A percentile compares a stretch with the other conserved stretches of the same genome.
These are phyloP conservation scores for Candida ovalis DNA, from an alignment of 805 yeast genomes.

Conservation along the genomic window DNA sequence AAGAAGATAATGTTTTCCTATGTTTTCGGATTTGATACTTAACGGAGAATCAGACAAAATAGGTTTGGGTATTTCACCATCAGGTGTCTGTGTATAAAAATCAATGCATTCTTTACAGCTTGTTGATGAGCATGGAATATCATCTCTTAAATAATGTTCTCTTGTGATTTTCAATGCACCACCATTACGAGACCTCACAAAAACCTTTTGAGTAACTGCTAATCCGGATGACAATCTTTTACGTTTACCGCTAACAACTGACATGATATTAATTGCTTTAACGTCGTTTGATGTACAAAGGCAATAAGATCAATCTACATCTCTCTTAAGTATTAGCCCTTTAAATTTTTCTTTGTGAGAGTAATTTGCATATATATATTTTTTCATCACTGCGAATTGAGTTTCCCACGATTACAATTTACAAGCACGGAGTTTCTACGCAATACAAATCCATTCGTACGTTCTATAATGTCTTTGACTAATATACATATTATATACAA, in stretches of 20 bases:
- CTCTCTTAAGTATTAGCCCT: too few species aligned
- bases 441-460: too few species aligned
- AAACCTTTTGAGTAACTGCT: slow-evolving; percentile 81
- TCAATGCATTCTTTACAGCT: slow-evolving; percentile 61
- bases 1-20: slow-evolving; percentile 76
- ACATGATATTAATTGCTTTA: slow-evolving; percentile 6
- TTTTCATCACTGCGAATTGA: background rate
- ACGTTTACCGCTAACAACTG: slow-evolving; percentile 24
- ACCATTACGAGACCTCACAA: slow-evolving; percentile 86
- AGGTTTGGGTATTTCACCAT: slow-evolving; percentile 62
- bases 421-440: too few species aligned
- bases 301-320: too few species aligned
- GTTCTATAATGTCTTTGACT: background rate
- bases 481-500: background rate
- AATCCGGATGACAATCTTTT: slow-evolving; percentile 49
- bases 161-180: slow-evolving; percentile 87
- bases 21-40: slow-evolving; percentile 33
- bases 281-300: too few species aligned
- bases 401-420: background rate
- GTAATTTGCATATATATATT: slow-evolving; percentile 1
- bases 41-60: slow-evolving; percentile 64
- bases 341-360: background rate
- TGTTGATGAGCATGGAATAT: slow-evolving; percentile 84
- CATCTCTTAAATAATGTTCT: slow-evolving; percentile 89
- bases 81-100: slow-evolving; percentile 56